Conservation (phyloP, 2,329 filamentous ascomycete species). For the Pyrenophora tritici-repentis region DNA sequence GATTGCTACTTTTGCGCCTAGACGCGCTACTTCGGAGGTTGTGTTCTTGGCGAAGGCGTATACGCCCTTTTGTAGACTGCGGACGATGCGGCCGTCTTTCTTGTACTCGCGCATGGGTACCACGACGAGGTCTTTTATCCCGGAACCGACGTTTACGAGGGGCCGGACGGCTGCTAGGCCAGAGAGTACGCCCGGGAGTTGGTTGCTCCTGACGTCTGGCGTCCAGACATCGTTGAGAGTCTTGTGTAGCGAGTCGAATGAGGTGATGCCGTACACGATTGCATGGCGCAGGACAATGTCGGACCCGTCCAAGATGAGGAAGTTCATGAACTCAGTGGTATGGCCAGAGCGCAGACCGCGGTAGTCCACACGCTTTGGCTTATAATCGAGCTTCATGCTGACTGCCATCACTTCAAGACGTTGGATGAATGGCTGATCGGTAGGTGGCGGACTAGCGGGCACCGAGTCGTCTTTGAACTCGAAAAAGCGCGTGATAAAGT, state of each 20-base stretch:
- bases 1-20: conserved; percentile 92
- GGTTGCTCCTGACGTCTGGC: conserved; percentile 86
- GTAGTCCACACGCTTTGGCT: conserved; percentile 97
- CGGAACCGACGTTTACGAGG: conserved; percentile 86
- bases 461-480: conserved; percentile 86
- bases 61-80: conserved; percentile 90
- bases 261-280: conserved; percentile 89
- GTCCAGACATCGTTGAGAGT: conserved; percentile 96
- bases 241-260: conserved; percentile 87
- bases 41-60: conserved; percentile 90
- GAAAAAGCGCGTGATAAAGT: conserved; percentile 97
- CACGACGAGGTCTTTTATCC: conserved; percentile 82
- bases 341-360: conserved; percentile 87
- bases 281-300: conserved; percentile 84
- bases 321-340: conserved; percentile 99
- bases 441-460: conserved; percentile 58
- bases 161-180: conserved; percentile 89
- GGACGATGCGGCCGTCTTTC: conserved; percentile 90
- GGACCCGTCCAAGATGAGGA: conserved; percentile 86
- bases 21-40: conserved; percentile 88
- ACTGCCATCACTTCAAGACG: conserved; percentile 85
- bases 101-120: conserved; percentile 90
- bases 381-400: conserved; percentile 89
- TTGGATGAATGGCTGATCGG: conserved; percentile 83
- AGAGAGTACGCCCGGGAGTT: conserved; percentile 85